phyloP scores from a whole-genome alignment of 2,329 filamentous ascomycete genomes.

The Claviceps cyperi region DNA sequence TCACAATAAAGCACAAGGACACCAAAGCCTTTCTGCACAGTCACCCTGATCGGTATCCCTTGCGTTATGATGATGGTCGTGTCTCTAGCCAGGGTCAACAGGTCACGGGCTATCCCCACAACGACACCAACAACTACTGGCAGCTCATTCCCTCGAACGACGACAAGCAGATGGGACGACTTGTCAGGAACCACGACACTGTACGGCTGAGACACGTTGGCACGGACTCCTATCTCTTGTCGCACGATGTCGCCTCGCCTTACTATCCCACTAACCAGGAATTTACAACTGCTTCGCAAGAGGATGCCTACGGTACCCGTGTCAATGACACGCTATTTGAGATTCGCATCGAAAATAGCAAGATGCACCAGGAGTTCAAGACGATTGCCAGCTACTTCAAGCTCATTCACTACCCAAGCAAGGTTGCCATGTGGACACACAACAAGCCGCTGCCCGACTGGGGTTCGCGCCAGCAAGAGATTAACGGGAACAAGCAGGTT shows the following conservation, averaged over 20 bases:
- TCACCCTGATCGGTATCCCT: conserved; percentile 74
- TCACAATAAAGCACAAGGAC: conserved; percentile 89
- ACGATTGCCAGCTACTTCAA: conserved; percentile 90
- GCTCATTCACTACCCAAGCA: conserved; percentile 83
- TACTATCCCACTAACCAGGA: conserved; percentile 97
- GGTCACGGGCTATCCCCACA: conserved; percentile 93
- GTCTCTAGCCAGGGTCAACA: conserved; percentile 97
- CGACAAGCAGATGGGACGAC: conserved; percentile 41
- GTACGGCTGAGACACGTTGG: conserved; percentile 76
- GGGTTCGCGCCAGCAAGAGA: conserved; percentile 94
- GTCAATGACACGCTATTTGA: conserved; percentile 89
- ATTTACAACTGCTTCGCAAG: conserved; percentile 68
- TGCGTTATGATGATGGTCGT: conserved; percentile 92
- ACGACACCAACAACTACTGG: conserved; percentile 99
- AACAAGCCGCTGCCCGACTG: conserved; percentile 90
- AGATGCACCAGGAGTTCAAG: conserved; percentile 70
- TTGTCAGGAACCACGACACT: conserved; percentile 70
- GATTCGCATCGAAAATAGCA: conserved; percentile 76
- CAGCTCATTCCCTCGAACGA: conserved; percentile 65
- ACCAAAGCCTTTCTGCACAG: conserved; percentile 95
- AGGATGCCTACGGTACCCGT: conserved; percentile 58
- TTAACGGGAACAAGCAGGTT: conserved; percentile 97
- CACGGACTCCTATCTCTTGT: conserved; percentile 75
- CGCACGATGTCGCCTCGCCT: conserved; percentile 93
- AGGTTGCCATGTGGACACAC: conserved; percentile 99